Evolutionary conservation across 2,329 filamentous ascomycete genomes (phyloP).

Genomic region (Pleurostoma richardsiae): DNA sequence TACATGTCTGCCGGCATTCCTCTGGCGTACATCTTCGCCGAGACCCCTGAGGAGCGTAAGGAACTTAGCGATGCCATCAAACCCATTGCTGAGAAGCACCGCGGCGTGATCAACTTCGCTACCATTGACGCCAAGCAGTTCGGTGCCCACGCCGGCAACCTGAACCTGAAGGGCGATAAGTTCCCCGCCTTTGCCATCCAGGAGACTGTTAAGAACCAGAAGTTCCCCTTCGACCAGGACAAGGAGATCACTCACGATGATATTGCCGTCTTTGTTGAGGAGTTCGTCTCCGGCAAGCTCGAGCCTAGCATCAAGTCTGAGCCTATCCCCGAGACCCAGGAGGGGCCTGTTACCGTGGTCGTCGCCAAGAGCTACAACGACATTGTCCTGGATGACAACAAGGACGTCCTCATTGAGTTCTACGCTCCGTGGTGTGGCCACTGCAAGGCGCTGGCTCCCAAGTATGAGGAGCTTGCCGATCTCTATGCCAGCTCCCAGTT

Average conservation of each 20-base stretch:
- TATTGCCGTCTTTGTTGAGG: constrained; percentile 78
- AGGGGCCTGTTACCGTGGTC: constrained; percentile 79
- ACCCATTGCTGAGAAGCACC: constrained; percentile 83
- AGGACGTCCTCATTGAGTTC: constrained; percentile 97
- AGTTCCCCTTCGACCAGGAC: constrained; percentile 89
- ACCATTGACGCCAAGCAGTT: constrained; percentile 94
- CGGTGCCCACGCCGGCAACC: constrained; percentile 90
- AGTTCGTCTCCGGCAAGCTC: constrained; percentile 81
- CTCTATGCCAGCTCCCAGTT: constrained; percentile 74
- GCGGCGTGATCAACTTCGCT: constrained; percentile 94
- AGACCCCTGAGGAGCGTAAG: constrained; percentile 84
- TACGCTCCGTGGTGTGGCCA: constrained; percentile 99
- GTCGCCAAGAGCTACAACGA: constrained; percentile 94
- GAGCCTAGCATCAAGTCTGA: constrained; percentile 98
- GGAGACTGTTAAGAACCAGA: constrained; percentile 90
- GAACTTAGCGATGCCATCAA: constrained; percentile 73
- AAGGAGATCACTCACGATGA: constrained; percentile 67
- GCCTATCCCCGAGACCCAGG: constrained; percentile 88
- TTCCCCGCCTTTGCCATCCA: constrained; percentile 99
- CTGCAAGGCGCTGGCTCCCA: constrained; percentile 96
- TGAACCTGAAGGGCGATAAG: constrained; percentile 92
- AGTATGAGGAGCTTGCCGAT: constrained; percentile 87
- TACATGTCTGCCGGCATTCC: constrained; percentile 94
- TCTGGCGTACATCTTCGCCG: constrained; percentile 95
- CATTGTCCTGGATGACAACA: constrained; percentile 84